phyloP scores from a whole-genome alignment of 2,329 filamentous ascomycete species.

The Mycogone perniciosa region DNA sequence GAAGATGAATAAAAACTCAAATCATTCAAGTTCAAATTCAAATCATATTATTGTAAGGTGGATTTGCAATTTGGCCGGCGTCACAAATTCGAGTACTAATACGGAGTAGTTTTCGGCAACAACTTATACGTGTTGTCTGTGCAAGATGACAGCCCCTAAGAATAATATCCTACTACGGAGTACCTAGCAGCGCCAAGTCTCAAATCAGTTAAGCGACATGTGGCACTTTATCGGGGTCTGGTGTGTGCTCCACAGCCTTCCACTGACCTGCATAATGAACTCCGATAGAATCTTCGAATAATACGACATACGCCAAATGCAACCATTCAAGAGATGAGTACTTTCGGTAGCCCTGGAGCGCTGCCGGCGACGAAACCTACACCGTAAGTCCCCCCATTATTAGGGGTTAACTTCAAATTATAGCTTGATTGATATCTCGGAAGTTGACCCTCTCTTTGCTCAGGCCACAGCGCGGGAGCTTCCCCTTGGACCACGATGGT shows the following conservation, averaged over 20 bases:
- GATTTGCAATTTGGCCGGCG: too few relatives aligned
- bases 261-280: conserved; percentile 3
- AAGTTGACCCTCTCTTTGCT: conserved; percentile 6
- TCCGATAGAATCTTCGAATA: neutral
- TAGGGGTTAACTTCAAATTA: neutral
- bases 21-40: too few relatives aligned
- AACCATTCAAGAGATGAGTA: conserved; percentile 40
- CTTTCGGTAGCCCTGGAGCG: conserved; percentile 66
- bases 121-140: too few relatives aligned
- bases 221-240: conserved; percentile 10
- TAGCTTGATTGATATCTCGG: neutral
- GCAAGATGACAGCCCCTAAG: too few relatives aligned
- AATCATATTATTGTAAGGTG: too few relatives aligned
- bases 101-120: too few relatives aligned
- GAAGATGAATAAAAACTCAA: too few relatives aligned
- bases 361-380: conserved; percentile 60
- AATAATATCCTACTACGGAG: neutral
- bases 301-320: conserved; percentile 9
- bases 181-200: neutral
- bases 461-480: conserved; percentile 86
- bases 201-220: conserved; percentile 4
- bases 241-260: conserved; percentile 5
- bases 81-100: too few relatives aligned
- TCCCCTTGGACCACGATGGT: conserved; percentile 91
- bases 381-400: conserved; percentile 47